Base-by-base conservation (phyloP, 352 stramenopile genomes). In the Phytopythium ostracodes region DNA sequence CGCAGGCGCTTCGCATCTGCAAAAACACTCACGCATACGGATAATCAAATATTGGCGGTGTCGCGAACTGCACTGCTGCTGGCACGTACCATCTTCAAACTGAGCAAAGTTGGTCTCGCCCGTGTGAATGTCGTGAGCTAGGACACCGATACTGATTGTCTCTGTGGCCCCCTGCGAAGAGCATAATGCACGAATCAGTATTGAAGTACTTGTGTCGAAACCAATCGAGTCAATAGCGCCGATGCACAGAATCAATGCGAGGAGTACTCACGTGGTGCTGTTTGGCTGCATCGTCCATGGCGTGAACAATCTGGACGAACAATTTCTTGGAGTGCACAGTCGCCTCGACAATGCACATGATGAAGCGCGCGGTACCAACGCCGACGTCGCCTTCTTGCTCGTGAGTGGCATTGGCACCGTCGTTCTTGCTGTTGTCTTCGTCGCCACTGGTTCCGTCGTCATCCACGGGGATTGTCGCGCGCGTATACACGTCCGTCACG, bases 401-500 rank as follows among this genome's bases (percentile, higher is more conserved):
- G 1, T 24, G 42, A 25, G 17, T 24, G 18, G 42, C 42, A 38
- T 38, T 38, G 1, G 6, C 33, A 15, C 33, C 33, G 18, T 47
- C 20, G 4, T 2, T 9, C n/a, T n/a, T n/a, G 46, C 53, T 54
- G 24, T 43, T 12, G 42, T 47, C 42, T 11, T 47, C 42, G 2
- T 20, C 17, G 2, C 42, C 20, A 20, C 20, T 38, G 33, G 14
- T 5, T 27, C 36, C 60, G 7, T 49, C 50, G 52, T 75, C 68
- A 7, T 59, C 20, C n/a, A 58, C 31, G 14, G 72, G 72, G 24
- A 86, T 76, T 17, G 76, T 86, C 7, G 76, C 73, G 9, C 73
- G 67, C 8, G 76, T 83, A 44, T 81, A 83, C 43, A 83, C 57
- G 24, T 83, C 67, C 4, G 70, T 59, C 27, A 86, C 76, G 27